These are phyloP conservation scores for Spathaspora girioi DNA, from an alignment of 805 yeast genomes.

Conservation along the genomic window DNA sequence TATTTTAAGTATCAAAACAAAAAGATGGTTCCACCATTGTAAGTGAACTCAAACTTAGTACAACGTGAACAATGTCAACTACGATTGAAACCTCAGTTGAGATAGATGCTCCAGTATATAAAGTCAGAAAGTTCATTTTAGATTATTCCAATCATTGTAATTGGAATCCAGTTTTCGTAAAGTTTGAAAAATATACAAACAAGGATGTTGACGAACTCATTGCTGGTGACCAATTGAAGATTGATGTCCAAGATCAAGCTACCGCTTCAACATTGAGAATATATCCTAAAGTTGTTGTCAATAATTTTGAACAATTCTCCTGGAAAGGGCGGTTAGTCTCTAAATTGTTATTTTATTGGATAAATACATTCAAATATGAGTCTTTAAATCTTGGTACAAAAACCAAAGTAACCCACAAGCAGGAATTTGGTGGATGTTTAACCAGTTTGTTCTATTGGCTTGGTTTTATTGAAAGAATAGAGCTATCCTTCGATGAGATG, in stretches of 20 bases:
- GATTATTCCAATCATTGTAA: conserved; percentile 7
- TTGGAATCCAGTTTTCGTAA: conserved; percentile 13
- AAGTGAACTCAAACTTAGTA: no score
- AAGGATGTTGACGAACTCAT: not conserved
- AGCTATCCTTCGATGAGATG: conserved; percentile 6
- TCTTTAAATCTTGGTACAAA: conserved; percentile 5
- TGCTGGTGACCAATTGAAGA: conserved; percentile 8
- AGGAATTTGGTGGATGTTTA: conserved; percentile 11
- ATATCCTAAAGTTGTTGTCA: conserved; percentile 7
- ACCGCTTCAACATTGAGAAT: conserved; percentile 1
- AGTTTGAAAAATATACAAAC: conserved; percentile 3
- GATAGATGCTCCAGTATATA: conserved; percentile 8
- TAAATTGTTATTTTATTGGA: conserved; percentile 9
- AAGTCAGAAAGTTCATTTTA: conserved; percentile 8
- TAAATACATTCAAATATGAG: conserved; percentile 10
- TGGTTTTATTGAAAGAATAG: conserved; percentile 8
- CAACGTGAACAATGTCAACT: not conserved
- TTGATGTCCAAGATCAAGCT: conserved; percentile 8
- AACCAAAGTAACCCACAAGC: conserved; percentile 8
- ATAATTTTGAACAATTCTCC: conserved; percentile 1
- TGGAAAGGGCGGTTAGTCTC: conserved; percentile 11
- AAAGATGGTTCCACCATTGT: no score
- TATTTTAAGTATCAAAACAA: no score
- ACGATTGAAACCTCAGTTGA: conserved; percentile 4
- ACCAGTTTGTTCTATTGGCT: conserved; percentile 3